phyloP scores from a whole-genome alignment of 345 rosid genomes.

The Rubroshorea leprosula region DNA sequence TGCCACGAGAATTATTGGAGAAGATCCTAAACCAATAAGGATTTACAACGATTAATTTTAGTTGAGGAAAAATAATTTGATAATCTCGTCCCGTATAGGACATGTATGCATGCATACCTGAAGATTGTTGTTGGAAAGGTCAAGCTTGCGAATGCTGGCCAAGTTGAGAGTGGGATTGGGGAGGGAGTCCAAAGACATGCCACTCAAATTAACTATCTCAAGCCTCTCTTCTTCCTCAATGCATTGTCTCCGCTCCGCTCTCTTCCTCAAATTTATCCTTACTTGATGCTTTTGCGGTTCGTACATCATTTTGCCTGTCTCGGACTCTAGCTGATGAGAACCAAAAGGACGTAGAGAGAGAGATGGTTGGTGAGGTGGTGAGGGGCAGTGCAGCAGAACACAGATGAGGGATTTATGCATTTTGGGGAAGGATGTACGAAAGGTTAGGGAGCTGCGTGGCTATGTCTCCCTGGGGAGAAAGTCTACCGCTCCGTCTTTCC shows the following conservation, averaged over 20 bases:
- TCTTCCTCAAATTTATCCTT: conserved; percentile 16
- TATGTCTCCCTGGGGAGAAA: conserved; percentile 1
- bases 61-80: too few relatives aligned
- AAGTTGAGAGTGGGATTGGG: conserved; percentile 54
- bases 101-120: too few relatives aligned
- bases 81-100: too few relatives aligned
- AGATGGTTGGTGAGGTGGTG: too few relatives aligned
- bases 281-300: conserved; percentile 27
- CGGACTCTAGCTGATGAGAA: not conserved
- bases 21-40: too few relatives aligned
- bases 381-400: too few relatives aligned
- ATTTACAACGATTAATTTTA: too few relatives aligned
- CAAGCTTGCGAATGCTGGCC: conserved; percentile 52
- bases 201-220: conserved; percentile 60
- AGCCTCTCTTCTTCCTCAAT: conserved; percentile 28
- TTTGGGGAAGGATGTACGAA: conserved; percentile 3
- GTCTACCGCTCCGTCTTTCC: too few relatives aligned
- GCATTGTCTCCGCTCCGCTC: not conserved
- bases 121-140: conserved; percentile 83
- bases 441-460: conserved; percentile 19
- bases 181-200: conserved; percentile 56
- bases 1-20: too few relatives aligned
- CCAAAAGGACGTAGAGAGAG: not conserved
- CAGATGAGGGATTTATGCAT: not conserved
- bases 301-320: conserved; percentile 24